Percentiles rank a stretch among this genome's conserved stretches.
phyloP scores from a whole-genome alignment of 2,329 filamentous ascomycete genomes.

The Ophiocordyceps sinensis region DNA sequence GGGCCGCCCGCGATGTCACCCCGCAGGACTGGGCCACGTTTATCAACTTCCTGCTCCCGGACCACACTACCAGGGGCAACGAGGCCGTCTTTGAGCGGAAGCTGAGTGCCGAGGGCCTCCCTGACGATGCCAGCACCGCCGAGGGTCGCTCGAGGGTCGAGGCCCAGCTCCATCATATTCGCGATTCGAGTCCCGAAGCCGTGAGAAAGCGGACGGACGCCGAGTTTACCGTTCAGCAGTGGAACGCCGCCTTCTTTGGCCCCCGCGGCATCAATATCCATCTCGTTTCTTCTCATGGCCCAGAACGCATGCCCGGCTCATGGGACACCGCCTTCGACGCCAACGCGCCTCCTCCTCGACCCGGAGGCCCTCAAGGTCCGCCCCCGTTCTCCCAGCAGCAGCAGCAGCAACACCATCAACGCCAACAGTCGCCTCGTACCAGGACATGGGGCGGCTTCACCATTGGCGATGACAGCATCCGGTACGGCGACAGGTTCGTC shows the following conservation, averaged over 20 bases:
- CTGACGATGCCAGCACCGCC: conserved; percentile 3
- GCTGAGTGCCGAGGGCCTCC: conserved; percentile 7
- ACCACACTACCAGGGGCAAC: conserved; percentile 28
- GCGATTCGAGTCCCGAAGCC: conserved; percentile 8
- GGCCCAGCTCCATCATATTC: conserved; percentile 26
- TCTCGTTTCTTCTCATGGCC: conserved; percentile 10
- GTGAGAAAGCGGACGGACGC: conserved; percentile 14
- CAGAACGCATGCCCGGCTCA: conserved; percentile 10
- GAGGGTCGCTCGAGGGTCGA: conserved; percentile 17
- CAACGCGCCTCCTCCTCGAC: background rate
- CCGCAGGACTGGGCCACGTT: conserved; percentile 45
- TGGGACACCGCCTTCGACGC: background rate
- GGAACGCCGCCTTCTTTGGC: conserved; percentile 42
- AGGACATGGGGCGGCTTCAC: conserved; percentile 18
- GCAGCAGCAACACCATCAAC: background rate
- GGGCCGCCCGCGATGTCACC: conserved; percentile 28
- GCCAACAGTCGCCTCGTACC: background rate
- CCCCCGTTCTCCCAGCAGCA: no score
- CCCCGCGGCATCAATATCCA: conserved; percentile 32
- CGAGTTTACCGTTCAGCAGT: conserved; percentile 31
- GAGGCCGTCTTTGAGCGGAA: conserved; percentile 35
- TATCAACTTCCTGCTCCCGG: conserved; percentile 38
- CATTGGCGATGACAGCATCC: conserved; percentile 27
- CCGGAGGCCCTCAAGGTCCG: background rate
- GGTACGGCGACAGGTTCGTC: conserved; percentile 26